phyloP scores from a whole-genome alignment of 345 rosid species.

The Populus alba region DNA sequence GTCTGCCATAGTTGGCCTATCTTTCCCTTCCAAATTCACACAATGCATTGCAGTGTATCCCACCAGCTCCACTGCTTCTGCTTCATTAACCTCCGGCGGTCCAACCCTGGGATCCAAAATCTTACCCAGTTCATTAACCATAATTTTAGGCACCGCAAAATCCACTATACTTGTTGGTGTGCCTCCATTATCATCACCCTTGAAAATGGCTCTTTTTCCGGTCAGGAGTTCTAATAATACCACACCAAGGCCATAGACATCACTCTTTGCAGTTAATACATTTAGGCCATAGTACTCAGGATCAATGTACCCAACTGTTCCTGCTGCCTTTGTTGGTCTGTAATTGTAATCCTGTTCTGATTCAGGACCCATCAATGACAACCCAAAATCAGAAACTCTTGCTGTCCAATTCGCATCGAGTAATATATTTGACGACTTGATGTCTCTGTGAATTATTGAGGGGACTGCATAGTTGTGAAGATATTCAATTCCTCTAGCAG shows the following conservation, averaged over 20 bases:
- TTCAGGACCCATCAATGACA: conserved; percentile 67
- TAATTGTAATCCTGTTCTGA: conserved; percentile 24
- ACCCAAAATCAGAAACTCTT: conserved; percentile 83
- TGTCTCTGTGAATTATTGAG: conserved; percentile 79
- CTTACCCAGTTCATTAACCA: conserved; percentile 37
- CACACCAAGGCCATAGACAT: conserved; percentile 86
- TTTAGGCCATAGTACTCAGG: conserved; percentile 88
- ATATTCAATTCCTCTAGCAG: conserved; percentile 85
- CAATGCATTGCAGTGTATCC: conserved; percentile 76
- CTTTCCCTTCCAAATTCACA: conserved; percentile 66
- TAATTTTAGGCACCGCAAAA: conserved; percentile 57
- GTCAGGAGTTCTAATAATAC: conserved; percentile 75
- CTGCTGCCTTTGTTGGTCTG: conserved; percentile 67
- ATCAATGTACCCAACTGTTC: conserved; percentile 88
- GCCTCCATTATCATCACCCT: conserved; percentile 34
- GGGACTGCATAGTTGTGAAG: conserved; percentile 86
- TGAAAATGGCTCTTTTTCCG: conserved; percentile 70
- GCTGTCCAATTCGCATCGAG: conserved; percentile 74
- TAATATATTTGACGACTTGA: conserved; percentile 78
- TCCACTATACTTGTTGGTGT: conserved; percentile 62
- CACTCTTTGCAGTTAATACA: conserved; percentile 77
- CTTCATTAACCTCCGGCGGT: conserved; percentile 47
- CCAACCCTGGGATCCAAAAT: conserved; percentile 67
- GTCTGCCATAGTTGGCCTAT: conserved; percentile 63
- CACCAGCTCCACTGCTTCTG: conserved; percentile 83